These are phyloP conservation scores for Acanthamoeba lenticulata DNA, from an alignment of 208 protist species.

Conservation along the genomic window DNA sequence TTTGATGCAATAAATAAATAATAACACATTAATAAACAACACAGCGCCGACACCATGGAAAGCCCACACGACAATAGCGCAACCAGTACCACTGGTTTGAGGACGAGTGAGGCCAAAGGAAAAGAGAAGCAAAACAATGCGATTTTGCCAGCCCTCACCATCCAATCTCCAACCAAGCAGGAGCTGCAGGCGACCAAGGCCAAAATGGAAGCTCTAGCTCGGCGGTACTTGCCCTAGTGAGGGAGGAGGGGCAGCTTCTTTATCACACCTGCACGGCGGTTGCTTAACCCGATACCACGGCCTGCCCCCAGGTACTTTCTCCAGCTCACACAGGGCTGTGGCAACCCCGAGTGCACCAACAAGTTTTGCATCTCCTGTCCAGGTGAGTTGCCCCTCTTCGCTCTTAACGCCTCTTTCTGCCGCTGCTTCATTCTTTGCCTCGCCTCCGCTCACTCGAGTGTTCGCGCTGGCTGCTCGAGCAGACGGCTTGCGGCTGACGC, in stretches of 20 bases:
- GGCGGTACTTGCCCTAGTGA: background rate
- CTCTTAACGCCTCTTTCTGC: background rate
- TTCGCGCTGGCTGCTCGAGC: background rate
- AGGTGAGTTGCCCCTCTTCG: background rate
- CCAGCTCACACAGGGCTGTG: constrained; percentile 54
- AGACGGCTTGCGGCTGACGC: constrained; percentile 31
- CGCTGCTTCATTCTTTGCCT: background rate
- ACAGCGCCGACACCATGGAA: too few relatives aligned
- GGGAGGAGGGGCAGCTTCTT: too few relatives aligned
- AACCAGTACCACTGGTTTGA: background rate
- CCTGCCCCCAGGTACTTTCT: background rate
- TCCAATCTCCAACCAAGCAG: background rate
- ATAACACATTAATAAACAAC: too few relatives aligned
- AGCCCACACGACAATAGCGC: background rate
- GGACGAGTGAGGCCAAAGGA: background rate
- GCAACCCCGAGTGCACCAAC: constrained; percentile 50
- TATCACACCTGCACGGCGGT: background rate
- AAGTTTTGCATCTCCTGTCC: constrained; percentile 10
- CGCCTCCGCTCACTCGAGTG: background rate
- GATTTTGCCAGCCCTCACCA: background rate
- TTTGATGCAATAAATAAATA: too few relatives aligned
- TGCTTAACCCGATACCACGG: background rate
- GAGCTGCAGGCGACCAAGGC: background rate
- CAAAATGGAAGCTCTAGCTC: background rate
- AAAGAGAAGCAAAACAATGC: background rate